Base-by-base conservation (phyloP, 305 asterid genomes). In the Salvia sclarea region DNA sequence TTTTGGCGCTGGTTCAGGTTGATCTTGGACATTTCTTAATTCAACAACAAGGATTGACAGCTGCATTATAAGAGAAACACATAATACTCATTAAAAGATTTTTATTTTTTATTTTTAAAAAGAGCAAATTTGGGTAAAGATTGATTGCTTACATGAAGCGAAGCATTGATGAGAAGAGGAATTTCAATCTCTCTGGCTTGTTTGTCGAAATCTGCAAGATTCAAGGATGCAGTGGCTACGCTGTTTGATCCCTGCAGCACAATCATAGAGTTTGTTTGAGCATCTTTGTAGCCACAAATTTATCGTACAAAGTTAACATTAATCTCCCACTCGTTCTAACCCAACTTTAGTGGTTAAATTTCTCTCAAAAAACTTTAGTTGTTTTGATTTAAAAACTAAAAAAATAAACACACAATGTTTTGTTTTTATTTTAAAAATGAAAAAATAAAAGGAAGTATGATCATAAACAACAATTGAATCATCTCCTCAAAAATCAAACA, bases 171-270 rank as follows among this genome's bases (percentile, higher is more conserved):
- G 47, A 40, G 62, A 68, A 88, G 72, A 66, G 89, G 91, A 66
- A 88, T 43, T 53, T 45, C 45, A 21, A 88, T 54, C 58, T 80
- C 82, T 28, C 61, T 55, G 40, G 72, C 63, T 45, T 71, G 81
- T 43, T 78, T 68, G 37, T 74, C 78, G 31, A 80, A 84, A 25
- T 81, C 81, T 25, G 88, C 86, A 59, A 88, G 84, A 78, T 88
- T 82, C 78, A 88, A 69, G 1, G 81, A 77, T 57, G 87, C 84
- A 25, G 82, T 52, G 33, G 76, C 88, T 14, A 81, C 55, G 22
- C 60, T 59, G 79, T 81, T 75, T 7, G 72, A 72, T 40, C 79
- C 86, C 95, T 88, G 76, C 61, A 67, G 76, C 61, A 67, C 8
- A 14, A 71, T 12, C 37, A 8, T 20, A 74, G 61, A 13, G 7